Evolutionary conservation across 148 eudicot genomes (phyloP), one percentile per base, ranked within the genome.

Genomic region (Persicaria maculosa): DNA sequence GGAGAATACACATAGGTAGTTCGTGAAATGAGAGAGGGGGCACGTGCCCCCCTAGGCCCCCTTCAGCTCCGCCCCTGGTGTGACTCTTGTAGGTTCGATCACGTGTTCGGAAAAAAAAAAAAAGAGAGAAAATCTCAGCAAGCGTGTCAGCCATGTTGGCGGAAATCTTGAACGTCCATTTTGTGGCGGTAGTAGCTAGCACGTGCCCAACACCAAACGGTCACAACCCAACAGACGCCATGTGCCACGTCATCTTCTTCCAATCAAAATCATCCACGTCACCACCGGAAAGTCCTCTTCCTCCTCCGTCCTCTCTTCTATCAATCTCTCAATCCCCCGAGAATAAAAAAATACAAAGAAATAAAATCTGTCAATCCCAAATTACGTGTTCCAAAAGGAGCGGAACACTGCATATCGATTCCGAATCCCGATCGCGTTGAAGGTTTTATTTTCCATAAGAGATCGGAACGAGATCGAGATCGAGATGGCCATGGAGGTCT

Each of bases 131-230:
- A n/a, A n/a, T n/a, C n/a, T n/a, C n/a, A n/a, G 40, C 40, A 2
- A 31, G 40, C 40, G 40, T 31, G 40, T 31, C 40, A 31, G 2
- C 40, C 40, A 31, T 3, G 40, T 31, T 3, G 3, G 40, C 40
- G 40, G 40, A 31, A 31, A 31, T 31, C 40, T 31, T 31, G 40
- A 31, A 31, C 40, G 40, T 31, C 40, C 40, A 3, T 31, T 31
- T 31, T 31, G 2, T 31, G 40, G 40, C 40, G 72, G 74, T 77
- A 44, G 52, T 31, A 9, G 69, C 7, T 65, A 54, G 72, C 80
- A 75, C 89, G 89, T 84, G 94, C 71, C 70, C 2, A 81, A 81
- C 87, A 20, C 22, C 72, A 71, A 82, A 78, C 75, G 2, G 75
- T 72, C 86, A 45, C 81, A 71, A 52, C 75, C 77, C 45, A 11